Evolutionary conservation across 352 stramenopile species (phyloP).

Genomic region (Phytophthora constricta): DNA sequence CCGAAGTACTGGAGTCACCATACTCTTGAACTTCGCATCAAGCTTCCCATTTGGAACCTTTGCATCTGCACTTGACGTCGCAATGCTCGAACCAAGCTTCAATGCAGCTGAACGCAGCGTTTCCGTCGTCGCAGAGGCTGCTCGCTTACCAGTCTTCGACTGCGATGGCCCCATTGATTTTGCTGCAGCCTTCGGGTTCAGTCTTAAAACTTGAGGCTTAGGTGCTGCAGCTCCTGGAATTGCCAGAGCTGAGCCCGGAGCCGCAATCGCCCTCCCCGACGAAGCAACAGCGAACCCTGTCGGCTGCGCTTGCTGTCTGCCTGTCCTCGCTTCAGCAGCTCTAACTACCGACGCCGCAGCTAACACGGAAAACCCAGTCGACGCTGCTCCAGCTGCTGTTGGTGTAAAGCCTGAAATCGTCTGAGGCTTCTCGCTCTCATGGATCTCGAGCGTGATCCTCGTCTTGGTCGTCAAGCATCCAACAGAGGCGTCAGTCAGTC

Average conservation of each 20-base stretch:
- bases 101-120: background rate
- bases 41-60: constrained; percentile 9
- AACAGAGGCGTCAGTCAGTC: constrained; percentile 5
- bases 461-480: constrained; percentile 12
- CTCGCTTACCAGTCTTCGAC: background rate
- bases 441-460: constrained; percentile 37
- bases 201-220: constrained; percentile 20
- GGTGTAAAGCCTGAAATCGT: constrained; percentile 12
- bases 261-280: constrained; percentile 40
- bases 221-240: constrained; percentile 12
- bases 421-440: constrained; percentile 5
- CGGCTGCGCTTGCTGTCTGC: background rate
- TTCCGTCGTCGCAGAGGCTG: background rate
- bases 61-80: constrained; percentile 5
- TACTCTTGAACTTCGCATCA: constrained; percentile 9
- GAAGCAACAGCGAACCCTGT: constrained; percentile 17
- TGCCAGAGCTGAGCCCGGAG: constrained; percentile 36
- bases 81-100: background rate
- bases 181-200: constrained; percentile 21
- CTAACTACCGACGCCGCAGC: background rate
- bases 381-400: constrained; percentile 3
- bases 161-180: constrained; percentile 20
- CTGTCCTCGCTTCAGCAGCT: background rate
- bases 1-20: constrained; percentile 13
- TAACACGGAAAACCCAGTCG: background rate